Base-by-base conservation (phyloP, 2,329 filamentous ascomycete genomes). In the Pseudocercospora vitis region DNA sequence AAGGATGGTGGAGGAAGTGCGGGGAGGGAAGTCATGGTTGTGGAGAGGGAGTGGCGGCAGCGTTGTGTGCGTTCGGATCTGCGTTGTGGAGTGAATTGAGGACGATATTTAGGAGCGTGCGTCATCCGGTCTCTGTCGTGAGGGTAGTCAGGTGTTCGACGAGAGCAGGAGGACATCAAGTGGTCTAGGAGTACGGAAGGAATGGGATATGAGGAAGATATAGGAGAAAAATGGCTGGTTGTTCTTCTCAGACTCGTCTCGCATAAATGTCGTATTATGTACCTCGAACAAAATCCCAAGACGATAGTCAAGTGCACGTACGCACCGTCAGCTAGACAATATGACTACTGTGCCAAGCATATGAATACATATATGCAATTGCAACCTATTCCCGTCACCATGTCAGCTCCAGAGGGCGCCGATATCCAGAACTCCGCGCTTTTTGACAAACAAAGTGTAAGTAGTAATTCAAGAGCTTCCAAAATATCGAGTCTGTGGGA, bases 11-110 rank as follows among this genome's bases (percentile, higher is more conserved):
- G 19, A 7, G 35, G 2, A 61, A 63, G 47, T 69, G 68, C 35
- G 56, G 60, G 7, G n/a, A 69, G 67, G 52, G 55, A 51, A 11
- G 52, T 66, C 7, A 58, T 62, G 55, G 63, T 66, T 8, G 62
- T 65, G 8, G 66, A 68, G 54, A 70, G 66, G 31, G 59, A 68
- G 55, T 70, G 64, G 64, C 67, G 65, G 28, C 52, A 47, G 23
- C 55, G 28, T 60, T 69, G 48, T 66, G 64, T 16, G 60, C 68
- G 54, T 24, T 61, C 64, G 12, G 49, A 32, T n/a, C n/a, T n/a
- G n/a, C n/a, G n/a, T n/a, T n/a, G n/a, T n/a, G n/a, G n/a, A n/a
- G n/a, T n/a, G n/a, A n/a, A n/a, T n/a, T n/a, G n/a, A n/a, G n/a
- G n/a, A n/a, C n/a, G n/a, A n/a, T n/a, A n/a, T n/a, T n/a, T 35